Evolutionary conservation across 148 eudicot genomes (phyloP), one percentile per base, ranked within the genome.

Genomic region (Limonium bicolor): DNA sequence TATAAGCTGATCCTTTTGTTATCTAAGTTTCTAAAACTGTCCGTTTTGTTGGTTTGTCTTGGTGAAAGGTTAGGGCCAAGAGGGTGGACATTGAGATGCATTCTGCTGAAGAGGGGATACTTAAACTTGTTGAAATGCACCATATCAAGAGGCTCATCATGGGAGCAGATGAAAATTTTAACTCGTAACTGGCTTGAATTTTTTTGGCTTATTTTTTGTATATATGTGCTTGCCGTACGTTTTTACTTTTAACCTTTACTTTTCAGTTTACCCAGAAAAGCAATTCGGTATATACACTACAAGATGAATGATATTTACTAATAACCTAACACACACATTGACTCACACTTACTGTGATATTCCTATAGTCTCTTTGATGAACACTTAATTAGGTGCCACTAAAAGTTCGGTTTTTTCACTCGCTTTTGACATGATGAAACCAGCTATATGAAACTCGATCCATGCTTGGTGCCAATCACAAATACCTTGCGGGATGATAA

Each of bases 81-180:
- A 61, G 60, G 53, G 23, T 70, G 11, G 41, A 59, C 40, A 35
- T 51, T 40, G 94, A 76, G 55, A 62, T 39, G 67, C 76, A 77
- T 38, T 80, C 78, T 20, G 38, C 77, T 30, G 92, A 67, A 76
- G 61, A 68, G 57, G 97, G 97, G 20, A 66, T 88, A 33, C 61
- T 83, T 58, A 74, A 88, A 32, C 80, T 83, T 44, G 64, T 88
- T 62, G 38, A 58, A 32, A 50, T 57, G 40, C 56, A 80, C 62
- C 56, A 61, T 37, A 71, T 88, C 56, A 64, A 59, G 62, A 80
- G 59, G 63, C 86, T 88, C 60, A 90, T 77, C 20, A 77, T 88
- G 76, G 97, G 97, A 46, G 92, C 92, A 24, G 92, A 94, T 27
- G 64, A 82, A 12, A 72, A 79, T 62, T 68, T 47, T 39, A 50